Conservation (phyloP, 2,329 filamentous ascomycete species). For the Curvularia sp. region DNA sequence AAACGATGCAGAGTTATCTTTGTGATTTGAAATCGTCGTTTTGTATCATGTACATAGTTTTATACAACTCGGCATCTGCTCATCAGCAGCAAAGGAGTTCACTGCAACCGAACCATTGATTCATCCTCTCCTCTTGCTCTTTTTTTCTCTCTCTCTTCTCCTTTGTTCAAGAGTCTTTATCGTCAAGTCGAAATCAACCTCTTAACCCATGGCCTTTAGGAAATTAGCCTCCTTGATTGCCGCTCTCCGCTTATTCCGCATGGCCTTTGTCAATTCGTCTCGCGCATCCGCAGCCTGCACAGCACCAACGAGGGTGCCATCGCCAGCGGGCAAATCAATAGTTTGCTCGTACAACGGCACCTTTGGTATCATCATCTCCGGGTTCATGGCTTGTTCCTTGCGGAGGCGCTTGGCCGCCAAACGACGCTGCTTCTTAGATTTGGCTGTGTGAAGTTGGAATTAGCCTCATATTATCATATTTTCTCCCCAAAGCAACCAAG, state of each 20-base stretch:
- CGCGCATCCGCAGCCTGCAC: constrained; percentile 60
- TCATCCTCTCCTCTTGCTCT: neutral
- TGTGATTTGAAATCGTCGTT: neutral
- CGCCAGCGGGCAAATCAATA: constrained; percentile 70
- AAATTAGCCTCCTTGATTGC: constrained; percentile 87
- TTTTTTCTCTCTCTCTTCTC: neutral
- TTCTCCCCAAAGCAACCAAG: neutral
- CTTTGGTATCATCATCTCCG: constrained; percentile 67
- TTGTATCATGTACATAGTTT: constrained; percentile 2
- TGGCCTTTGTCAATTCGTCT: constrained; percentile 70
- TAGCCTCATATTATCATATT: constrained; percentile 4
- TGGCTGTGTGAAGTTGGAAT: constrained; percentile 49
- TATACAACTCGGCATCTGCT: constrained; percentile 1
- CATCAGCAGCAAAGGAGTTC: neutral
- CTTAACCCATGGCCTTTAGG: constrained; percentile 74
- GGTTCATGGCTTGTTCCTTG: constrained; percentile 70
- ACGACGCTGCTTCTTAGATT: constrained; percentile 82
- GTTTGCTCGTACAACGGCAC: constrained; percentile 79
- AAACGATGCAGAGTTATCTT: too few relatives aligned
- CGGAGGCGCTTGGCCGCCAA: constrained; percentile 71
- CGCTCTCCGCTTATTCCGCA: constrained; percentile 76
- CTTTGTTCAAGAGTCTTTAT: neutral
- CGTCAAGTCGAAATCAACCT: neutral
- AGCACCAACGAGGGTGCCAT: constrained; percentile 58
- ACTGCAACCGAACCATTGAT: neutral